Percentiles rank a stretch among this genome's conserved stretches.
phyloP scores from a whole-genome alignment of 345 rosid genomes.

The Melastoma malabathricum region DNA sequence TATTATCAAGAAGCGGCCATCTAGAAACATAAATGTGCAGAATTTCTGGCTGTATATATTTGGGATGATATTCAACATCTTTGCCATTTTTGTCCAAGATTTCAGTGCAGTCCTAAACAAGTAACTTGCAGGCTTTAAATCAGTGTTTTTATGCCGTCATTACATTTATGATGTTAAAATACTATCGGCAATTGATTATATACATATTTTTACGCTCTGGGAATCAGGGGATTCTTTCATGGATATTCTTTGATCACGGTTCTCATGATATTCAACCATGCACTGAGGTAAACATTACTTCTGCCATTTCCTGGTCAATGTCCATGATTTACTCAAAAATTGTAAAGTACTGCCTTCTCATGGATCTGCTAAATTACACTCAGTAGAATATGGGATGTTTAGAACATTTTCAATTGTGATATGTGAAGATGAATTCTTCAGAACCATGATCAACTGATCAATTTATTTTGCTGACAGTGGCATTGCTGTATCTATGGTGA shows the following conservation, averaged over 20 bases:
- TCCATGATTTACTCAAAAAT: too few species aligned
- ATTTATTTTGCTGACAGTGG: conserved; percentile 40
- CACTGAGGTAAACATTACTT: conserved; percentile 46
- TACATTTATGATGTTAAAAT: too few species aligned
- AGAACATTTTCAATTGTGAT: too few species aligned
- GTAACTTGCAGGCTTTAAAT: conserved; percentile 25
- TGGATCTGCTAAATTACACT: too few species aligned
- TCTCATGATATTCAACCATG: conserved; percentile 95
- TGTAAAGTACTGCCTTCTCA: too few species aligned
- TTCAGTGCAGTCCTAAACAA: conserved; percentile 74
- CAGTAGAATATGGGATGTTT: too few species aligned
- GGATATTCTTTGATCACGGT: conserved; percentile 73
- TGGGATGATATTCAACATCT: conserved; percentile 92
- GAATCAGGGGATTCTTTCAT: conserved; percentile 85
- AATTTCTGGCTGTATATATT: conserved; percentile 89
- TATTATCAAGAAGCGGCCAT: conserved; percentile 77
- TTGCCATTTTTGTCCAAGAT: conserved; percentile 83
- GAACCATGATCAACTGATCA: not conserved
- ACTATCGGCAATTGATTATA: too few species aligned
- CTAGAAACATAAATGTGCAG: conserved; percentile 92
- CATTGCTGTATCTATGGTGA: conserved; percentile 91
- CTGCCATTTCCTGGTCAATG: too few species aligned
- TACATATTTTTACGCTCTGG: not conserved
- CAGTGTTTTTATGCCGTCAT: too few species aligned
- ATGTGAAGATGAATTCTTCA: too few species aligned